phyloP scores from a whole-genome alignment of 306 rosid genomes.

The Abrus precatorius region DNA sequence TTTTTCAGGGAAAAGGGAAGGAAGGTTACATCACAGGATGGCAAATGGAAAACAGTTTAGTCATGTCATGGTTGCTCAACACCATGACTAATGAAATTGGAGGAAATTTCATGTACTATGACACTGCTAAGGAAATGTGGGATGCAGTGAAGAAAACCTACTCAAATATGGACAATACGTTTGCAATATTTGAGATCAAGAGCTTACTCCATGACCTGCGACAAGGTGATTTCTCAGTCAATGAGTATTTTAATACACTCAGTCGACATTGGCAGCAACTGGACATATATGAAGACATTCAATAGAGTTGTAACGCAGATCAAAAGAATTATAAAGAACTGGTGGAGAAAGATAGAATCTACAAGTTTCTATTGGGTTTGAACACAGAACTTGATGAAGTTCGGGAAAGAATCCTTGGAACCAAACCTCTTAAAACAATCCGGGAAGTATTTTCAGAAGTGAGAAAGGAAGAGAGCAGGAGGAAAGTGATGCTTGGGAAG shows the following conservation, averaged over 20 bases:
- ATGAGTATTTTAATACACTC: neutral
- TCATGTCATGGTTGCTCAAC: neutral
- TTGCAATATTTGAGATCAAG: neutral
- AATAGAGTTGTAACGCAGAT: too few species aligned
- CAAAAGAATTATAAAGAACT: too few species aligned
- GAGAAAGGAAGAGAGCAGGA: too few species aligned
- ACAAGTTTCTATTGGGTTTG: neutral
- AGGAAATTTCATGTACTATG: neutral
- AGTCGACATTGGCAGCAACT: too few species aligned
- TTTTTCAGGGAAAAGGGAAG: too few species aligned
- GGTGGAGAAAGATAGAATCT: too few species aligned
- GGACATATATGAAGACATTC: too few species aligned
- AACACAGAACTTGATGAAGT: neutral
- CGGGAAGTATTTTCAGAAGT: neutral
- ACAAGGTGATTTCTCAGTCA: neutral
- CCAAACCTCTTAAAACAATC: neutral
- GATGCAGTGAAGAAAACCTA: neutral
- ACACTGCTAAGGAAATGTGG: neutral
- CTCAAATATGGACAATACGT: neutral
- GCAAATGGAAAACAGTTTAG: neutral
- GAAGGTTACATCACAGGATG: neutral
- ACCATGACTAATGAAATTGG: neutral
- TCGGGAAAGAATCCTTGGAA: neutral
- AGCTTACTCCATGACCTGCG: neutral
- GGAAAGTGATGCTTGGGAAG: too few species aligned